Evolutionary conservation across 139 green algal species (phyloP).

Genomic region (Protoeuglena noctilucae): DNA sequence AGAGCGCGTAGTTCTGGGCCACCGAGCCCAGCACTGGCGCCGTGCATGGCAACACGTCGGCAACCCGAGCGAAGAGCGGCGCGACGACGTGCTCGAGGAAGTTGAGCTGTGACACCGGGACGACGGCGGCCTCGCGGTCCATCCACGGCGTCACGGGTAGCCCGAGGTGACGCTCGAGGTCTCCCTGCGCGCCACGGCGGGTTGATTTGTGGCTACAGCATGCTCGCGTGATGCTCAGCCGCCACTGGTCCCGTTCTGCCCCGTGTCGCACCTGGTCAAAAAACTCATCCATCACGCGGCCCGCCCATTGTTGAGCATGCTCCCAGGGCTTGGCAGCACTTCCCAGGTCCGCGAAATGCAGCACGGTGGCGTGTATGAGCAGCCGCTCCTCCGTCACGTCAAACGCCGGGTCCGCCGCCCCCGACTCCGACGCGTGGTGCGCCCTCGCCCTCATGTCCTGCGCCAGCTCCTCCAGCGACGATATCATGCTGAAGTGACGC

Average conservation of each 20-base stretch:
- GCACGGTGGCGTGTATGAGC: conserved; percentile 34
- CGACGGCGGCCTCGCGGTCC: conserved; percentile 23
- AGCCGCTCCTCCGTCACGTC: conserved; percentile 28
- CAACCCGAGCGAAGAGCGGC: conserved; percentile 30
- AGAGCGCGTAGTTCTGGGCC: too few species aligned
- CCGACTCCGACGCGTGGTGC: conserved; percentile 1
- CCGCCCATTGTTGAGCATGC: conserved; percentile 29
- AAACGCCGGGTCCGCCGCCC: conserved; percentile 13
- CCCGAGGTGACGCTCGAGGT: conserved; percentile 24
- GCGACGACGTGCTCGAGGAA: conserved; percentile 55
- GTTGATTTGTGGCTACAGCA: neutral
- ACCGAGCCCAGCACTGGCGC: too few species aligned
- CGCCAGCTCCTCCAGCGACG: conserved; percentile 29
- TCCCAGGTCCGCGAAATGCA: conserved; percentile 48
- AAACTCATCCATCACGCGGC: conserved; percentile 41
- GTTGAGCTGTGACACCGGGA: conserved; percentile 32
- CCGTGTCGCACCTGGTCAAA: too few species aligned
- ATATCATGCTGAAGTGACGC: conserved; percentile 50
- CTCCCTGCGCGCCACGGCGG: conserved; percentile 39
- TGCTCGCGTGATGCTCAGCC: too few species aligned
- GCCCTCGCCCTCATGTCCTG: conserved; percentile 7
- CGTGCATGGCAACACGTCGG: too few species aligned
- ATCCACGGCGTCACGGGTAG: conserved; percentile 37
- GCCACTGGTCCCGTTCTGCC: too few species aligned
- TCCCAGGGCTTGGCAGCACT: conserved; percentile 33